Evolutionary conservation across 2,329 filamentous ascomycete species (phyloP).

Genomic region (Talaromyces atroroseus): DNA sequence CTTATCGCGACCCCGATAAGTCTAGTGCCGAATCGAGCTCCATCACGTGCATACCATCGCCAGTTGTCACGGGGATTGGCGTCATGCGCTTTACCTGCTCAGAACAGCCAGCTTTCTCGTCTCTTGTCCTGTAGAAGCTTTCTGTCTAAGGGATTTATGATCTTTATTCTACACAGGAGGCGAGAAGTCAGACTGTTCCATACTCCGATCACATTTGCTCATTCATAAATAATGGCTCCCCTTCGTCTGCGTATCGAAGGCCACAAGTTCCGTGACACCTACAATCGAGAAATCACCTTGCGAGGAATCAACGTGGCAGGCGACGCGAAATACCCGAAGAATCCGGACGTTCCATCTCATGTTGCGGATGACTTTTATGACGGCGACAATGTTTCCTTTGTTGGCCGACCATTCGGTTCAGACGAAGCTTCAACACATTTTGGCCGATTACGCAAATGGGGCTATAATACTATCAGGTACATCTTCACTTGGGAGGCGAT

Average conservation of each 20-base stretch:
- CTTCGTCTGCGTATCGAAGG: conserved; percentile 80
- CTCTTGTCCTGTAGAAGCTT: neutral
- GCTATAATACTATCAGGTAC: conserved; percentile 95
- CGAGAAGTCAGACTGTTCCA: neutral
- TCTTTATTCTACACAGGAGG: neutral
- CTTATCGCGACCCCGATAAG: conserved; percentile 6
- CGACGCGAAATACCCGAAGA: conserved; percentile 82
- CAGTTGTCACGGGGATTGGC: neutral
- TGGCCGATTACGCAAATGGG: conserved; percentile 74
- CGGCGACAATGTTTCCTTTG: conserved; percentile 84
- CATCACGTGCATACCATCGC: neutral
- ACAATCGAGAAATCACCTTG: conserved; percentile 79
- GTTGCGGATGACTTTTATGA: conserved; percentile 77
- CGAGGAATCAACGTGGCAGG: conserved; percentile 91
- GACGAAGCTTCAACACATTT: conserved; percentile 84
- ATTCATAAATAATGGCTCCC: conserved; percentile 54
- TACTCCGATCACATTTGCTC: neutral
- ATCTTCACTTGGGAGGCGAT: conserved; percentile 99
- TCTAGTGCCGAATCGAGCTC: neutral
- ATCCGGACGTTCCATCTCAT: conserved; percentile 77
- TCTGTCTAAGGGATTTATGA: neutral
- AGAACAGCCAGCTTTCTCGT: neutral
- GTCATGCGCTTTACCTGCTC: neutral
- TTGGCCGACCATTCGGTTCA: conserved; percentile 74
- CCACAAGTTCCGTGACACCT: conserved; percentile 71